Conservation (phyloP, 352 stramenopile species). For the Globisporangium spiculum region DNA sequence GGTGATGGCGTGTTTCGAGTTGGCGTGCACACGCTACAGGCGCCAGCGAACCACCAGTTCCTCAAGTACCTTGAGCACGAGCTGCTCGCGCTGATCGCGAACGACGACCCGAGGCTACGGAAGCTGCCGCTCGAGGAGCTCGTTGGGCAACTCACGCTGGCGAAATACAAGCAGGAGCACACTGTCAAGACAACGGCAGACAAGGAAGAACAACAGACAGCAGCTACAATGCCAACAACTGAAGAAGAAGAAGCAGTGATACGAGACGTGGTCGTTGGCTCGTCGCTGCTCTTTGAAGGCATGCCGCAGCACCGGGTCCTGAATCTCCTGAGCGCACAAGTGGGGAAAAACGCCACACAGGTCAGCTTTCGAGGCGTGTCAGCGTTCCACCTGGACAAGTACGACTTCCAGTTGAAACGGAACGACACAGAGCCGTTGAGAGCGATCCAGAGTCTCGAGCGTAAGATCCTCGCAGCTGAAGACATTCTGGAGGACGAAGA, state of each 20-base stretch:
- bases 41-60: slow-evolving; percentile 26
- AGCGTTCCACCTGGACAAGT: slow-evolving; percentile 14
- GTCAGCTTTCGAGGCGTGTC: slow-evolving; percentile 7
- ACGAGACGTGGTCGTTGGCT: slow-evolving; percentile 17
- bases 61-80: slow-evolving; percentile 28
- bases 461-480: neutral
- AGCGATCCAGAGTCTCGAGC: neutral
- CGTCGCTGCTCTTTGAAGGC: slow-evolving; percentile 23
- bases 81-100: slow-evolving; percentile 23
- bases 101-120: slow-evolving; percentile 24
- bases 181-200: neutral
- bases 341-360: neutral
- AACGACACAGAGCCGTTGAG: slow-evolving; percentile 3
- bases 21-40: slow-evolving; percentile 31
- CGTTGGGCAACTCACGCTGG: slow-evolving; percentile 27
- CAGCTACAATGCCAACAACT: neutral
- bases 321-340: slow-evolving; percentile 17
- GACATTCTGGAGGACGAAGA: slow-evolving; percentile 10
- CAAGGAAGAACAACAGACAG: neutral
- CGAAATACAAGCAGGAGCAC: slow-evolving; percentile 21
- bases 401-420: slow-evolving; percentile 2
- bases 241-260: neutral
- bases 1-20: slow-evolving; percentile 19
- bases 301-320: slow-evolving; percentile 16
- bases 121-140: slow-evolving; percentile 26